These are phyloP conservation scores for Candida fluviatilis DNA, from an alignment of 805 yeast genomes.

Conservation along the genomic window DNA sequence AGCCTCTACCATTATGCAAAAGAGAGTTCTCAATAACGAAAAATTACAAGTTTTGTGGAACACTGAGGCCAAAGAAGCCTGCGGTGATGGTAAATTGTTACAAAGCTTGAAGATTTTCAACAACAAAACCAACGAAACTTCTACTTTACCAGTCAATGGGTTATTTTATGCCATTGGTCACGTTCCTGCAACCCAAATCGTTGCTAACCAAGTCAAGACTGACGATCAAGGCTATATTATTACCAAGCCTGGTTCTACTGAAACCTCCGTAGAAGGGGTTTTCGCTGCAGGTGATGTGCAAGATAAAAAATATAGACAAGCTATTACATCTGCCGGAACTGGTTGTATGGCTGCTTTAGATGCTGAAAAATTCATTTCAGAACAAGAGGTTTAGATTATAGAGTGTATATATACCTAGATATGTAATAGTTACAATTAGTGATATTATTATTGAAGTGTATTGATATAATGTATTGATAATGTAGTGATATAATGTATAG, in stretches of 20 bases:
- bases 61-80: slow-evolving; percentile 80
- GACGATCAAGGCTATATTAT: slow-evolving; percentile 86
- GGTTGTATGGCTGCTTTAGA: slow-evolving; percentile 99
- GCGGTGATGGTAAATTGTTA: slow-evolving; percentile 89
- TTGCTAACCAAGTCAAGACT: slow-evolving; percentile 71
- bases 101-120: slow-evolving; percentile 61
- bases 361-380: slow-evolving; percentile 79
- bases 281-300: slow-evolving; percentile 99
- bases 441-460: no score
- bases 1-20: slow-evolving; percentile 97
- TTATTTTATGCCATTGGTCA: slow-evolving; percentile 98
- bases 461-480: no score
- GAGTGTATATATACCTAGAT: not conserved
- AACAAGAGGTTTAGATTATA: slow-evolving; percentile 22
- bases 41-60: slow-evolving; percentile 90
- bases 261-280: slow-evolving; percentile 83
- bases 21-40: slow-evolving; percentile 77
- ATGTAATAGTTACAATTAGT: no score
- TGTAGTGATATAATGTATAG: no score
- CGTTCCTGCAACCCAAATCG: slow-evolving; percentile 86
- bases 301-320: slow-evolving; percentile 96
- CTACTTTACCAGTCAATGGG: slow-evolving; percentile 78
- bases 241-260: slow-evolving; percentile 86
- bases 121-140: slow-evolving; percentile 63
- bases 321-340: slow-evolving; percentile 98